Percentiles rank a stretch among this genome's conserved stretches.
phyloP scores from a whole-genome alignment of 2,329 filamentous ascomycete species.

The Metarhizium robertsii region DNA sequence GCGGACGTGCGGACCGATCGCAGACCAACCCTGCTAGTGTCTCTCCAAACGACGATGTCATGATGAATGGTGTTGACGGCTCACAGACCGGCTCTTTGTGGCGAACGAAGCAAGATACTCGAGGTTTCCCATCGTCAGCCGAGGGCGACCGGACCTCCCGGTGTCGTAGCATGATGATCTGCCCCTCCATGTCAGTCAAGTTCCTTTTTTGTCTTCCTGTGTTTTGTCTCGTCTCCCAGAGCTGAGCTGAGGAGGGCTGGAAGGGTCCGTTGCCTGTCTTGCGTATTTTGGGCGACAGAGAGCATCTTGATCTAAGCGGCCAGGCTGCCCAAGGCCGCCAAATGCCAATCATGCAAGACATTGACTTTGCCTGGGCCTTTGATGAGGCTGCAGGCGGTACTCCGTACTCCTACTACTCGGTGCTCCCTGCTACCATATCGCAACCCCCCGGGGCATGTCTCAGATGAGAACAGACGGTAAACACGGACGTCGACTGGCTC shows the following conservation, averaged over 20 bases:
- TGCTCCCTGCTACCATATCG: too few species aligned
- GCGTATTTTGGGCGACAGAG: too few species aligned
- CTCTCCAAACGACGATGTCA: conserved; percentile 1
- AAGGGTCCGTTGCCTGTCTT: too few species aligned
- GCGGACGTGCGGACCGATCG: conserved; percentile 2
- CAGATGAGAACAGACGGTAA: conserved; percentile 1
- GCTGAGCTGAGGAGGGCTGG: too few species aligned
- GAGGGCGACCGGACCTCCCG: neutral
- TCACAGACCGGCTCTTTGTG: neutral
- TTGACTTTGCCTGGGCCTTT: neutral
- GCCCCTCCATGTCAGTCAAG: neutral
- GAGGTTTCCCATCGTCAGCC: neutral
- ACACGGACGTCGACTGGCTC: neutral
- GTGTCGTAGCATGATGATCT: neutral
- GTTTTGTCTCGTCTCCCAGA: too few species aligned
- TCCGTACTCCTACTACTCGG: too few species aligned
- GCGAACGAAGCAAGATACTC: neutral
- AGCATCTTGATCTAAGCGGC: too few species aligned
- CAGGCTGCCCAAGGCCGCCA: neutral
- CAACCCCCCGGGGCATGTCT: neutral
- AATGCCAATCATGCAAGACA: conserved; percentile 1
- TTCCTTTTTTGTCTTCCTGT: too few species aligned
- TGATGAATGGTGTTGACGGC: neutral
- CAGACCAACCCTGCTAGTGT: neutral
- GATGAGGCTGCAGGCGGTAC: too few species aligned